Evolutionary conservation across 257 asterid genomes (phyloP).

Genomic region (Thymus quinquecostatus): DNA sequence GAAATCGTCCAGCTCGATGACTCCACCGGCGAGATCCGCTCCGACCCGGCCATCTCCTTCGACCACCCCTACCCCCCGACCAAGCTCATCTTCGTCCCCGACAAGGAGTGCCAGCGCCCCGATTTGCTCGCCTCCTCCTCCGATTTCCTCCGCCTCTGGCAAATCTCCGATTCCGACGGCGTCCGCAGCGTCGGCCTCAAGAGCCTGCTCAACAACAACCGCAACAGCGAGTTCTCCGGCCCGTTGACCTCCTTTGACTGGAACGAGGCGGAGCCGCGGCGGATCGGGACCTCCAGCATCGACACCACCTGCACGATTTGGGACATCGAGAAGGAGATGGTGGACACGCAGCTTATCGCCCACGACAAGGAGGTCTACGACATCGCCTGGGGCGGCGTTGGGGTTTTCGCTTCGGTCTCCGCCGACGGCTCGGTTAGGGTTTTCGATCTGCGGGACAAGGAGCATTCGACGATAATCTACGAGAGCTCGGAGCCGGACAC

Average conservation of each 20-base stretch:
- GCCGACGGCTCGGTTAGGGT: slow-evolving; percentile 99
- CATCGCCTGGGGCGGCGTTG: slow-evolving; percentile 98
- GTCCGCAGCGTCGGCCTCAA: slow-evolving; percentile 71
- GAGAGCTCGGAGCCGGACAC: slow-evolving; percentile 97
- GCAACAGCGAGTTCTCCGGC: slow-evolving; percentile 88
- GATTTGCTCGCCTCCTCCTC: slow-evolving; percentile 89
- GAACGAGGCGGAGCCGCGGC: slow-evolving; percentile 95
- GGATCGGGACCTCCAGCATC: slow-evolving; percentile 92
- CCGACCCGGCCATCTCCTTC: slow-evolving; percentile 79
- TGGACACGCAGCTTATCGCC: slow-evolving; percentile 93
- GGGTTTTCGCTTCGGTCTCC: slow-evolving; percentile 93
- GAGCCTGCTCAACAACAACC: slow-evolving; percentile 67
- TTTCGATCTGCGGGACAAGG: slow-evolving; percentile 94
- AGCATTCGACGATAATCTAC: slow-evolving; percentile 90
- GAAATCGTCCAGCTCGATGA: slow-evolving; percentile 90
- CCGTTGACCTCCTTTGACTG: slow-evolving; percentile 95
- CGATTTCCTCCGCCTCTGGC: slow-evolving; percentile 93
- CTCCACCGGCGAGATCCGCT: slow-evolving; percentile 78
- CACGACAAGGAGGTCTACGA: slow-evolving; percentile 99
- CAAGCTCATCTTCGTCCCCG: slow-evolving; percentile 83
- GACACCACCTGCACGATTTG: slow-evolving; percentile 96
- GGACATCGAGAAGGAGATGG: slow-evolving; percentile 95
- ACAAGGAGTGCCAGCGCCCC: slow-evolving; percentile 90
- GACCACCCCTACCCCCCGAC: slow-evolving; percentile 99
- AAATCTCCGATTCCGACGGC: slow-evolving; percentile 54